Evolutionary conservation across 176 grass and related monocot genomes (phyloP).

Genomic region (Calamus simplicifolius): DNA sequence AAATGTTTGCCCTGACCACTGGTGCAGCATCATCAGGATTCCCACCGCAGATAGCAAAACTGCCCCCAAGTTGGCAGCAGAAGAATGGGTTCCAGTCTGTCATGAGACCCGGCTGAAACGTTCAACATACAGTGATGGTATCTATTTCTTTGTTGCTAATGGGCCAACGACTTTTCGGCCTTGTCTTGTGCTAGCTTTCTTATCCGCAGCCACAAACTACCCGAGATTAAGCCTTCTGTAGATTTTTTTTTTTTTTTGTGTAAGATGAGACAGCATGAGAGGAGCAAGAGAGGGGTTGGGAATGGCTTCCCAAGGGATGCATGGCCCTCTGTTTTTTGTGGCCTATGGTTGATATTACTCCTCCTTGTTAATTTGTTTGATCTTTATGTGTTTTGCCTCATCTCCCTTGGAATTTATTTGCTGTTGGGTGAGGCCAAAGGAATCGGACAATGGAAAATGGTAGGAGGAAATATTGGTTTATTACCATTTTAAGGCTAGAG

Average conservation of each 20-base stretch:
- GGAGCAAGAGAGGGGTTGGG: too few species aligned
- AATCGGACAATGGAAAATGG: too few species aligned
- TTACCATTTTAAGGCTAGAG: too few species aligned
- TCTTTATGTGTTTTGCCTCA: too few species aligned
- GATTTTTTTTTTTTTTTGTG: background rate
- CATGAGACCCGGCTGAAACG: background rate
- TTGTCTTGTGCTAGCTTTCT: background rate
- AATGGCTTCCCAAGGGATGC: too few species aligned
- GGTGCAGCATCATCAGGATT: conserved; percentile 5
- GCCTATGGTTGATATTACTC: too few species aligned
- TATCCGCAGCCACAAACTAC: background rate
- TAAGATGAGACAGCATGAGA: background rate
- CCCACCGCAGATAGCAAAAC: background rate
- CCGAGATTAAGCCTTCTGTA: background rate
- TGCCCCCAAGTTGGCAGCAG: background rate
- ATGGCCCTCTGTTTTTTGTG: too few species aligned
- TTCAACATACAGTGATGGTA: background rate
- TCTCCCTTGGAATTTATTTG: too few species aligned
- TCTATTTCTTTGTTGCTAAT: background rate
- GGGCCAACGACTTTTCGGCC: background rate
- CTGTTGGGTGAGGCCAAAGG: too few species aligned
- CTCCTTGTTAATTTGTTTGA: too few species aligned
- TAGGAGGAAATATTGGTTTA: too few species aligned
- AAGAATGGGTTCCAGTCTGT: background rate
- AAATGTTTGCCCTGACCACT: background rate